These are phyloP conservation scores for Cyclocybe aegerita DNA, from an alignment of 768 basidiomycete species.

Conservation along the genomic window DNA sequence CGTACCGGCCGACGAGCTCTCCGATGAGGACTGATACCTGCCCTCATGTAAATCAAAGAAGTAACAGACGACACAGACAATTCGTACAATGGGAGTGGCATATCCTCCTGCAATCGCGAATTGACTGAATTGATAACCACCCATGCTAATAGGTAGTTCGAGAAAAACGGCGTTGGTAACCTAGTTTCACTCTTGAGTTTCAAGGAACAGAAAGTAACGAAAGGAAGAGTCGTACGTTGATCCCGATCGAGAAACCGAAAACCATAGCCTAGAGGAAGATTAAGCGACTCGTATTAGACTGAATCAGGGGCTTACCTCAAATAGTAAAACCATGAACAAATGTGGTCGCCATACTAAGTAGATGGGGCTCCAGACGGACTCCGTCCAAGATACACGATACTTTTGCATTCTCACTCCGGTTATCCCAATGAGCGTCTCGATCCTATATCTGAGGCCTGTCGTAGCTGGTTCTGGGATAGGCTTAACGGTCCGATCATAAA, in stretches of 20 bases:
- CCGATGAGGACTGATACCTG: conserved; percentile 54
- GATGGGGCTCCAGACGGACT: conserved; percentile 43
- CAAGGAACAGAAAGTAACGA: background rate
- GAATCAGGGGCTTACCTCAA: conserved; percentile 38
- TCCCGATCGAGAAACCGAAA: conserved; percentile 67
- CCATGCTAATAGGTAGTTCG: conserved; percentile 54
- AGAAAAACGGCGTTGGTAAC: conserved; percentile 69
- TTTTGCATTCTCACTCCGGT: conserved; percentile 60
- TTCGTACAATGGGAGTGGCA: conserved; percentile 52
- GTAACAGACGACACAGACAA: background rate
- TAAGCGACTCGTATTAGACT: background rate
- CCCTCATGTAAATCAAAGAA: background rate
- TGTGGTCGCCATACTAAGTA: conserved; percentile 68
- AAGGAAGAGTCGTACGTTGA: conserved; percentile 39
- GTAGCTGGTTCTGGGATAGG: conserved; percentile 46
- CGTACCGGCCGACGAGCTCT: conserved; percentile 50
- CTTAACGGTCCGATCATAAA: conserved; percentile 59
- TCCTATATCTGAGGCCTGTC: conserved; percentile 46
- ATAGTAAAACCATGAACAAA: conserved; percentile 46
- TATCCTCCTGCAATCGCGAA: conserved; percentile 53
- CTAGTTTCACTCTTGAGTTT: conserved; percentile 23
- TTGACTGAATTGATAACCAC: conserved; percentile 32
- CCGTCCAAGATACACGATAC: conserved; percentile 51
- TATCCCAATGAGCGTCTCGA: conserved; percentile 63
- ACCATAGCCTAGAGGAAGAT: conserved; percentile 38